phyloP scores from a whole-genome alignment of 1,284 basidiomycete genomes.

The Cutaneotrichosporon cavernicola region DNA sequence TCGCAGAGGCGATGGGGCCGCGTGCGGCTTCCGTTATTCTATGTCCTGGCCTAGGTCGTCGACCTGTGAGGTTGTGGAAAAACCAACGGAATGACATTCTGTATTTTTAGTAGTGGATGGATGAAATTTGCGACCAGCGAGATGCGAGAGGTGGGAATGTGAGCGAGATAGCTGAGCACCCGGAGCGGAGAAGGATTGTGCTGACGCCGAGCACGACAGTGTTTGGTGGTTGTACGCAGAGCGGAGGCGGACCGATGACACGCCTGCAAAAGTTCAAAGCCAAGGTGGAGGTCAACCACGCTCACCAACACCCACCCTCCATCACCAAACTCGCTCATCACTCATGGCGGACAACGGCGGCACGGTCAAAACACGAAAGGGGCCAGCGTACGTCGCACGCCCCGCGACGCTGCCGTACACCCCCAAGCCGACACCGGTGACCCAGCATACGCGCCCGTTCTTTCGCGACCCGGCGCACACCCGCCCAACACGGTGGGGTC shows the following conservation, averaged over 20 bases:
- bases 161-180: not conserved
- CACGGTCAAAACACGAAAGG: not conserved
- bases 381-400: not conserved
- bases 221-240: too few relatives aligned
- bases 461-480: conserved; percentile 69
- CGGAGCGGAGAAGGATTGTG: not conserved
- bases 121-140: not conserved
- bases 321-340: not conserved
- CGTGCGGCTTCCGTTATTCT: conserved; percentile 30
- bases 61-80: conserved; percentile 34
- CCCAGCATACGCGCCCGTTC: conserved; percentile 58
- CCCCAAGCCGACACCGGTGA: not conserved
- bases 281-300: conserved; percentile 2
- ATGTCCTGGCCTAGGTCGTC: conserved; percentile 35
- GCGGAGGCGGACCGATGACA: not conserved
- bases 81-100: conserved; percentile 32
- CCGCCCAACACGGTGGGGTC: conserved; percentile 67
- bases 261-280: conserved; percentile 5
- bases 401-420: not conserved
- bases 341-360: not conserved
- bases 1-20: conserved; percentile 12
- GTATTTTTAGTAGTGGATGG: too few relatives aligned
- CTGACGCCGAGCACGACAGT: too few relatives aligned
- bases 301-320: not conserved
- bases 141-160: not conserved